Evolutionary conservation across 2,329 filamentous ascomycete species (phyloP).

Genomic region (Amauroascus verrucosus): DNA sequence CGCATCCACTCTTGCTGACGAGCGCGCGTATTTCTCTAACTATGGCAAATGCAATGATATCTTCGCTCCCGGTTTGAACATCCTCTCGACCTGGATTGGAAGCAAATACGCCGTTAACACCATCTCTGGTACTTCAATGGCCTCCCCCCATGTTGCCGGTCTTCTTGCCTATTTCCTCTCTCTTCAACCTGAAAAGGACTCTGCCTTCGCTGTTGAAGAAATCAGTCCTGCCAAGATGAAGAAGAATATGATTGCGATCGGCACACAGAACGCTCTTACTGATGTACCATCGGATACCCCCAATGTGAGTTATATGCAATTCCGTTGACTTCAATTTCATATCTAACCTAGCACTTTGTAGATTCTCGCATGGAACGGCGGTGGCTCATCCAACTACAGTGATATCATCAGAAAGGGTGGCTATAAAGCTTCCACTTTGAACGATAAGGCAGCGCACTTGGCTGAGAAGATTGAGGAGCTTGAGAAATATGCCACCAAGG

Average conservation of each 20-base stretch:
- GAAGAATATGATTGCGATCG: conserved; percentile 71
- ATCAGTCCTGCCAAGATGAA: conserved; percentile 94
- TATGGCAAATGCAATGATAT: conserved; percentile 99
- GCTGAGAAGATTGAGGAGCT: conserved; percentile 41
- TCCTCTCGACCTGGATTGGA: conserved; percentile 96
- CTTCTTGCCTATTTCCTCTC: conserved; percentile 97
- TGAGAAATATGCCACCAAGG: conserved; percentile 34
- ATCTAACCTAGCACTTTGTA: too few species aligned
- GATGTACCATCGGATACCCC: conserved; percentile 78
- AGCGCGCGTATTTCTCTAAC: conserved; percentile 99
- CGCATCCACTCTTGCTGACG: conserved; percentile 83
- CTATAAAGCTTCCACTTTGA: conserved; percentile 48
- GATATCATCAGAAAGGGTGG: conserved; percentile 65
- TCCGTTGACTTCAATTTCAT: too few species aligned
- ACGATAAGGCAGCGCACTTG: conserved; percentile 33
- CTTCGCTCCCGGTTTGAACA: conserved; percentile 94
- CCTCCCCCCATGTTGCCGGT: conserved; percentile 91
- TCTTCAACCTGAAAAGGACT: conserved; percentile 81
- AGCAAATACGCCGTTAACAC: conserved; percentile 94
- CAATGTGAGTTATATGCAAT: conserved; percentile 50
- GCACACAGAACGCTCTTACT: conserved; percentile 64
- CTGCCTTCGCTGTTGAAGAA: conserved; percentile 76
- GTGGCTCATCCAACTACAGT: conserved; percentile 82
- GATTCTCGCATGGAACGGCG: conserved; percentile 97
- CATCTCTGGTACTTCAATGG: conserved; percentile 99